Evolutionary conservation across 495 filamentous ascomycete genomes (phyloP), one percentile per base, ranked within the genome.

Genomic region (Delitschia confertaspora): DNA sequence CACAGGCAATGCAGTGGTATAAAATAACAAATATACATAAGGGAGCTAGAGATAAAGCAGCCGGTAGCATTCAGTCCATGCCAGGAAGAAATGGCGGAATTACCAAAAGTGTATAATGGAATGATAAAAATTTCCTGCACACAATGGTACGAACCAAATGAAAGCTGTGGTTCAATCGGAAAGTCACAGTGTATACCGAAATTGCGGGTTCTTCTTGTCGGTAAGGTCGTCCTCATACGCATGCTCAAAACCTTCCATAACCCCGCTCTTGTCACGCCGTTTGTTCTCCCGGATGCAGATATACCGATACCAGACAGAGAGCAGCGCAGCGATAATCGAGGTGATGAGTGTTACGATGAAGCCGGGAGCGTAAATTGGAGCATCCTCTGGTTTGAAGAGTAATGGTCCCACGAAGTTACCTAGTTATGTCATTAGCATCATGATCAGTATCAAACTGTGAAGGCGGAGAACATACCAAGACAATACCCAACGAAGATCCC

Each of bases 201-300:
- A 70, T 38, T 69, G 65, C 10, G 60, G 58, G 33, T 67, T 70
- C 66, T 55, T 56, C 13, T 41, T 59, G 48, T 70, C 66, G 5
- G 65, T 68, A 34, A 64, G 41, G 46, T 70, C 66, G 36, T 70
- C 64, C 33, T 69, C 60, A 45, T 67, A 69, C 3, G 65, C 66
- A 48, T 68, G 55, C 24, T 66, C 65, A 33, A 60, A 66, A 14
- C 50, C 61, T 39, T 69, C 66, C 36, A 53, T 21, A 0, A 44
- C 27, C 1, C 56, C 57, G 6, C 51, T 31, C 27, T 44, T 38
- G 42, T 67, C 63, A 18, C 63, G 47, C 20, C 45, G 45, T 16
- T 45, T 33, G 33, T 67, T 66, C 19, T 66, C 57, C 49, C 51
- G 44, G 10, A 59, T 47, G 36, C 58, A 63, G 23, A 66, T 45